Percentiles rank a stretch among this genome's conserved stretches.
phyloP scores from a whole-genome alignment of 2,329 filamentous ascomycete genomes.

The Epichloe brachyelytri region DNA sequence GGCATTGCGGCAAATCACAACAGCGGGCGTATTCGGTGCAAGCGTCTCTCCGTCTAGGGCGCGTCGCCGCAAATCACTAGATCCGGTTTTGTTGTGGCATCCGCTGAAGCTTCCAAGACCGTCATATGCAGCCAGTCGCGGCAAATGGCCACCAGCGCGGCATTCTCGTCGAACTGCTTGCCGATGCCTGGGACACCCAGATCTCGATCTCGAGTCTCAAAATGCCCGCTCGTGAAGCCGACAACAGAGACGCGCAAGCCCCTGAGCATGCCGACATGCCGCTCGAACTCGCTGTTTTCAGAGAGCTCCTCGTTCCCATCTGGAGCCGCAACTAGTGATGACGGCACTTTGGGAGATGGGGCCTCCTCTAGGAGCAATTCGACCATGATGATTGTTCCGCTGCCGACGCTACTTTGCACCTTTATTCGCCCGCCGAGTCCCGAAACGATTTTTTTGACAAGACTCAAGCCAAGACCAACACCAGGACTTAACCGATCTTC shows the following conservation, averaged over 20 bases:
- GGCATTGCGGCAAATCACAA: conserved; percentile 22
- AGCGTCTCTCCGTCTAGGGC: not conserved
- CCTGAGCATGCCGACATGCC: conserved; percentile 15
- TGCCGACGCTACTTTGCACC: conserved; percentile 32
- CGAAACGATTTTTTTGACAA: conserved; percentile 47
- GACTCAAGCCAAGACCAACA: conserved; percentile 50
- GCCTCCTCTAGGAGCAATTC: conserved; percentile 15
- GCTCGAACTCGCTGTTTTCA: conserved; percentile 10
- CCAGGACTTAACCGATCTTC: conserved; percentile 48
- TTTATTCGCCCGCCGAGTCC: conserved; percentile 45
- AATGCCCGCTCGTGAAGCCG: conserved; percentile 9
- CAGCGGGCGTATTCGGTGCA: conserved; percentile 10
- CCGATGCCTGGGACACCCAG: not conserved
- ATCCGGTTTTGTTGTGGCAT: conserved; percentile 11
- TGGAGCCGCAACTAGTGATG: not conserved
- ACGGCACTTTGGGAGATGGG: not conserved
- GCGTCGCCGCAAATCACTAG: conserved; percentile 12
- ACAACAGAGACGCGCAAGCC: conserved; percentile 18
- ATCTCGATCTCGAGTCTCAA: not conserved
- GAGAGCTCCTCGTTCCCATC: not conserved
- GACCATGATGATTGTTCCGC: conserved; percentile 24
- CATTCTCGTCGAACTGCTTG: not conserved
- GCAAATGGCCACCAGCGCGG: conserved; percentile 15
- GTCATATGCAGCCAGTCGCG: conserved; percentile 21
- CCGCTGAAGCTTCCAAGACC: conserved; percentile 9